Percentiles rank a stretch among this genome's conserved stretches.
Evolutionary conservation across 805 yeast genomes (phyloP).

Genomic region (Candida ipomoeae): DNA sequence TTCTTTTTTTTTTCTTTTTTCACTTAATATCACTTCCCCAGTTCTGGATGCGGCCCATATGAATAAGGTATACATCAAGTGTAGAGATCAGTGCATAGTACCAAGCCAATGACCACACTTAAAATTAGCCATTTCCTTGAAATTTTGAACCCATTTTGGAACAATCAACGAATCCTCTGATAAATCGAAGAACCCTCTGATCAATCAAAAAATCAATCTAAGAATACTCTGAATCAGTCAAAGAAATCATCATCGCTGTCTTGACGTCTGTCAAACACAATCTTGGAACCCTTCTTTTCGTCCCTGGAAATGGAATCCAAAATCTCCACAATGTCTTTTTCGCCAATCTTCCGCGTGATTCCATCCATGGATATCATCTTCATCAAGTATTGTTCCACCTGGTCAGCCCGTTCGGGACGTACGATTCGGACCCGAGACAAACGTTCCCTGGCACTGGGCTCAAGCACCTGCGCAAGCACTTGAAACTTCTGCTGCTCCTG

Average conservation of each 20-base stretch:
- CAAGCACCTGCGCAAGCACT: constrained; percentile 64
- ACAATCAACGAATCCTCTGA: no score
- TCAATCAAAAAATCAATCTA: no score
- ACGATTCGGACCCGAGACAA: constrained; percentile 83
- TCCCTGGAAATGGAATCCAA: constrained; percentile 79
- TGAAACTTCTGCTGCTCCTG: constrained; percentile 37
- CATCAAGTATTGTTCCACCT: constrained; percentile 77
- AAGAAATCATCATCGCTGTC: constrained; percentile 30
- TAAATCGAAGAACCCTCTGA: no score
- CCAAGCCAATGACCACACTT: no score
- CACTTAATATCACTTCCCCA: no score
- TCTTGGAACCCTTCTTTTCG: constrained; percentile 60
- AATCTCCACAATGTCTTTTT: constrained; percentile 76
- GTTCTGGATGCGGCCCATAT: no score
- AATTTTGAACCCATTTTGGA: no score
- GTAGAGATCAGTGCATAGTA: no score
- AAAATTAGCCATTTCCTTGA: no score
- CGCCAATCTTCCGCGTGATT: constrained; percentile 66
- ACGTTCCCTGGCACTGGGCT: constrained; percentile 83
- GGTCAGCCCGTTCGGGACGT: constrained; percentile 83
- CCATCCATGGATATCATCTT: constrained; percentile 75
- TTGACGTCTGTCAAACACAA: constrained; percentile 52
- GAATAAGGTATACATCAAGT: no score
- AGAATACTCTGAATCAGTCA: constrained; percentile 17
- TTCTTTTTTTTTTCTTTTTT: no score